A percentile compares a stretch with the other conserved stretches of the same genome.
Evolutionary conservation across 108 stramenopile genomes (phyloP).

Genomic region (Skeletonema grethae): DNA sequence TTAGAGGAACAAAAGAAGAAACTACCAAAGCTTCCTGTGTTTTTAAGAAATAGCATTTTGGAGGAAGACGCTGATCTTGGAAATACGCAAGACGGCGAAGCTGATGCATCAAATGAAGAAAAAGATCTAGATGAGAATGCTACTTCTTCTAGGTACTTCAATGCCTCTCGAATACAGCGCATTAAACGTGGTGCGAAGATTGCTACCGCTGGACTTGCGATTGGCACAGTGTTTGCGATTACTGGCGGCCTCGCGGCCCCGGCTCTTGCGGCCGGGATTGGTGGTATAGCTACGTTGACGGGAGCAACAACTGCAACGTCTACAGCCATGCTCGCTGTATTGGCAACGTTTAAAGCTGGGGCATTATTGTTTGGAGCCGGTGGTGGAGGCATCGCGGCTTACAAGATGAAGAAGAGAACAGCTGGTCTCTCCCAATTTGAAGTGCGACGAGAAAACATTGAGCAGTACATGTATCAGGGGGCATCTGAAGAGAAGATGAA

Average conservation of each 20-base stretch:
- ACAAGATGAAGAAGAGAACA: slow-evolving; percentile 65
- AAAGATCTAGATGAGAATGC: slow-evolving; percentile 15
- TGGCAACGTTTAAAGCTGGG: slow-evolving; percentile 54
- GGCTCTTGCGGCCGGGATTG: slow-evolving; percentile 64
- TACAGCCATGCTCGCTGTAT: slow-evolving; percentile 41
- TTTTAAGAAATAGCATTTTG: slow-evolving; percentile 21
- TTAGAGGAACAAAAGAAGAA: slow-evolving; percentile 27
- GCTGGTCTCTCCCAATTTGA: slow-evolving; percentile 63
- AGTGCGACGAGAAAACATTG: slow-evolving; percentile 54
- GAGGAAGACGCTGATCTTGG: background rate
- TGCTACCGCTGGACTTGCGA: slow-evolving; percentile 58
- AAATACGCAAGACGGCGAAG: background rate
- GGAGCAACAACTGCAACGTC: slow-evolving; percentile 56
- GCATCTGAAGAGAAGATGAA: slow-evolving; percentile 48
- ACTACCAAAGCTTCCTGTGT: slow-evolving; percentile 24
- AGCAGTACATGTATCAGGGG: slow-evolving; percentile 37
- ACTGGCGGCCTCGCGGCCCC: slow-evolving; percentile 77
- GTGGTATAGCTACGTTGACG: slow-evolving; percentile 53
- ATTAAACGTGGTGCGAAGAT: slow-evolving; percentile 59
- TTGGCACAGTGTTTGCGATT: slow-evolving; percentile 71
- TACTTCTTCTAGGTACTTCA: slow-evolving; percentile 14
- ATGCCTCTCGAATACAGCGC: slow-evolving; percentile 34
- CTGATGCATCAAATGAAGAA: slow-evolving; percentile 9
- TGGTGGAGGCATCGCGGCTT: slow-evolving; percentile 64
- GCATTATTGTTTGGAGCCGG: slow-evolving; percentile 66